These are phyloP conservation scores for Boletus speciosus DNA, from an alignment of 768 basidiomycete genomes.

Conservation along the genomic window DNA sequence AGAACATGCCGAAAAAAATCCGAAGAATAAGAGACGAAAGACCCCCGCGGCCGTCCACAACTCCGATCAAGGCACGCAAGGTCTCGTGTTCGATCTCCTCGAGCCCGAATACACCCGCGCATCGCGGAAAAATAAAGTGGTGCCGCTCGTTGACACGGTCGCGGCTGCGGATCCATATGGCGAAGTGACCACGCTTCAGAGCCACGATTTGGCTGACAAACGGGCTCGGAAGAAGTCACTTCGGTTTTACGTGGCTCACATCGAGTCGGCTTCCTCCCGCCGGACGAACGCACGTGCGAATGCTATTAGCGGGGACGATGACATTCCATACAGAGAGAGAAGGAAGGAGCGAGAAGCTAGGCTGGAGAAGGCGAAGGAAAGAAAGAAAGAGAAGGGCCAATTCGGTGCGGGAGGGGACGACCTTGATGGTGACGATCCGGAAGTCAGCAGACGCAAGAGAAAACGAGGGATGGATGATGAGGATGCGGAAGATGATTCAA, in stretches of 20 bases:
- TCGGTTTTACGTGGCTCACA: conserved; percentile 90
- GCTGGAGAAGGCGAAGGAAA: conserved; percentile 44
- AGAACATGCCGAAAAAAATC: conserved; percentile 24
- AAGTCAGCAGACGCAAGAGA: conserved; percentile 35
- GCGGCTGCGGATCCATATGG: conserved; percentile 50
- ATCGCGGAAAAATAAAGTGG: conserved; percentile 19
- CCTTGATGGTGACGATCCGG: conserved; percentile 56
- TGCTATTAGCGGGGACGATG: conserved; percentile 87
- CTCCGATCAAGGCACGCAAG: conserved; percentile 17
- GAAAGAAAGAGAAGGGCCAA: conserved; percentile 30
- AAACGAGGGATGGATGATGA: conserved; percentile 38
- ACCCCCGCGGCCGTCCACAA: conserved; percentile 23
- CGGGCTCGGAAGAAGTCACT: conserved; percentile 75
- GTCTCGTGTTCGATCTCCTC: conserved; percentile 68
- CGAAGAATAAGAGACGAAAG: conserved; percentile 62
- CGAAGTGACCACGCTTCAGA: conserved; percentile 65
- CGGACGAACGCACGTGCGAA: conserved; percentile 69
- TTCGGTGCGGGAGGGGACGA: conserved; percentile 60
- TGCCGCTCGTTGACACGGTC: conserved; percentile 3
- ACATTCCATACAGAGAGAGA: conserved; percentile 84
- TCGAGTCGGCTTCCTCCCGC: conserved; percentile 75
- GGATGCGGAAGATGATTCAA: conserved; percentile 40
- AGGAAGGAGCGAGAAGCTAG: conserved; percentile 59
- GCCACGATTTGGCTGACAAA: conserved; percentile 81
- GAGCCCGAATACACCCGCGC: conserved; percentile 58